Evolutionary conservation across 2,329 filamentous ascomycete species (phyloP), one percentile per base, ranked within the genome.

Genomic region (Arthrobotrys entomopaga): DNA sequence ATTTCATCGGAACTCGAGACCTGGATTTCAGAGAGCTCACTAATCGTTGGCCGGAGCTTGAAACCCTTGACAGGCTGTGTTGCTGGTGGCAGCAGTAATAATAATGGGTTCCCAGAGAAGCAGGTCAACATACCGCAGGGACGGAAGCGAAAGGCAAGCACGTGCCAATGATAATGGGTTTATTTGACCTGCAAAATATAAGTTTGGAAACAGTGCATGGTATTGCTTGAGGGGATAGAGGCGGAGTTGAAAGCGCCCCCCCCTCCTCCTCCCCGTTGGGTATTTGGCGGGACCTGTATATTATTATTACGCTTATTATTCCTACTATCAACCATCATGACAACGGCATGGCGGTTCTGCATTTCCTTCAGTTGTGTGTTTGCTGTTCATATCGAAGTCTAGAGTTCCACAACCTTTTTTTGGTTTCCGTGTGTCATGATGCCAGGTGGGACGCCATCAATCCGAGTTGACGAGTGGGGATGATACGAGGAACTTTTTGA

Each of bases 101-200:
- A n/a, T n/a, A 34, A 29, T 15, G 40, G 57, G 26, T 69, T 53
- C 22, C 19, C 13, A 52, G 61, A 65, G 61, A 52, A 65, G 54
- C 40, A 65, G 26, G 40, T 59, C 54, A 54, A 67, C 43, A 34
- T 67, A 58, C 67, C 67, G 65, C 60, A 72, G 15, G 61, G 69
- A 43, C 69, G 61, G 69, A 73, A 73, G 69, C 69, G 69, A 73
- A 73, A 73, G 69, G 69, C 69, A 57, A 66, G 69, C 69, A 66
- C 56, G 56, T 73, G 69, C 50, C 60, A 65, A 29, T 72, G 60
- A 72, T 59, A 65, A 53, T 46, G 26, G 8, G 48, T 11, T 4
- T 5, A 10, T 40, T 10, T 16, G 11, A 58, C 24, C 20, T 53
- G 49, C 67, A 64, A 38, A 50, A 63, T 52, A 73, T 66, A 66